phyloP scores from a whole-genome alignment of 164 flowering plant genomes.

The Vitis amurensis region DNA sequence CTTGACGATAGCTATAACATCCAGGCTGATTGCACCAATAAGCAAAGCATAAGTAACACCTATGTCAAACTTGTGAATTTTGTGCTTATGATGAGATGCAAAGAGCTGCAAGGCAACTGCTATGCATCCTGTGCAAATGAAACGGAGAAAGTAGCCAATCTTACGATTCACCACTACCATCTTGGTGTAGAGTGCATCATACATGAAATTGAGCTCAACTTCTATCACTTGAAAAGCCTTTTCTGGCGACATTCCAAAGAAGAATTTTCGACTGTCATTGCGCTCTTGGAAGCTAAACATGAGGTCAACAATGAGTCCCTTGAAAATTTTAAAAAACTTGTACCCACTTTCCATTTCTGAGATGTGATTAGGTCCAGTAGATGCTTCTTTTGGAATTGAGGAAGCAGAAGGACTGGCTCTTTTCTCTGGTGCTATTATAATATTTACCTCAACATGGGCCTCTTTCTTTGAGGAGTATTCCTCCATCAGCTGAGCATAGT shows the following conservation, averaged over 20 bases:
- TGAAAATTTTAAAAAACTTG: no score
- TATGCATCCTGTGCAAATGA: constrained; percentile 10
- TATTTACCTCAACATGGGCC: constrained; percentile 25
- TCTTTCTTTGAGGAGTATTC: constrained; percentile 34
- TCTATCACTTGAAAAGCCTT: constrained; percentile 8
- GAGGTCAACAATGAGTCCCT: no score
- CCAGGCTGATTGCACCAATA: constrained; percentile 39
- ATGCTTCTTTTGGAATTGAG: neutral
- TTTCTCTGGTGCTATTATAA: constrained; percentile 16
- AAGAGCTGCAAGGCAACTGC: constrained; percentile 14
- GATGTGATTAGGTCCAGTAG: constrained; percentile 5
- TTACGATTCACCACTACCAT: constrained; percentile 17
- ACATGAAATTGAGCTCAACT: constrained; percentile 48
- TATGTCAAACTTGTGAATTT: constrained; percentile 16
- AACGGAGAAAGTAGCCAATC: constrained; percentile 24
- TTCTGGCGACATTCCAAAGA: no score
- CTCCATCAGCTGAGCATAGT: constrained; percentile 46
- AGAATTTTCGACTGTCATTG: no score
- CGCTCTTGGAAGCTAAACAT: no score
- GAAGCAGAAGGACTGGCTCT: neutral
- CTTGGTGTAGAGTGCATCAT: constrained; percentile 52
- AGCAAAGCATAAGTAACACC: constrained; percentile 41
- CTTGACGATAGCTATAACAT: constrained; percentile 30
- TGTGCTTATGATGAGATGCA: constrained; percentile 16
- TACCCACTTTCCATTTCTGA: constrained; percentile 7